Percentiles rank a stretch among this genome's conserved stretches.
Evolutionary conservation across 164 flowering plant genomes (phyloP).

Genomic region (Litsea cubeba): DNA sequence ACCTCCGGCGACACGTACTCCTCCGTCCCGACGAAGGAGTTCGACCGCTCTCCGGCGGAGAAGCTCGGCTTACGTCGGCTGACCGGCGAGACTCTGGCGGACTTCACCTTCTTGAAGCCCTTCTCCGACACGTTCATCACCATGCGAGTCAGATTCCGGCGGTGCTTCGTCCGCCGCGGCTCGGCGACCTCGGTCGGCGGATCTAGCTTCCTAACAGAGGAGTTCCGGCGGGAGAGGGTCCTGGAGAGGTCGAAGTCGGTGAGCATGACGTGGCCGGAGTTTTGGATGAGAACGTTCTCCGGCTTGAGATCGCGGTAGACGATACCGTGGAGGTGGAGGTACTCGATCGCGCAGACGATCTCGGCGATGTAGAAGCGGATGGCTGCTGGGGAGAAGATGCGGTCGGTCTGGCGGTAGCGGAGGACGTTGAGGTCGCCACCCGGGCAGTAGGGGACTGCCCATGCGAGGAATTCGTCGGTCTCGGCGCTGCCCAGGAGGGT

Average conservation of each 20-base stretch:
- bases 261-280: slow-evolving; percentile 69
- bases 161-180: slow-evolving; percentile 11
- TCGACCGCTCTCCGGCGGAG: slow-evolving; percentile 26
- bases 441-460: slow-evolving; percentile 82
- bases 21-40: slow-evolving; percentile 67
- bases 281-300: slow-evolving; percentile 64
- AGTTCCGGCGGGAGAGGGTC: slow-evolving; percentile 7
- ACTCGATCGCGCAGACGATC: slow-evolving; percentile 64
- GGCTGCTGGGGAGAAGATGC: slow-evolving; percentile 53
- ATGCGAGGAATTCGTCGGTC: slow-evolving; percentile 49
- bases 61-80: slow-evolving; percentile 29
- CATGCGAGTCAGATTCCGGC: slow-evolving; percentile 32
- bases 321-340: slow-evolving; percentile 60
- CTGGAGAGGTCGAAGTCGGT: slow-evolving; percentile 78
- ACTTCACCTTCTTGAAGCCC: slow-evolving; percentile 49
- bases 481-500: slow-evolving; percentile 50
- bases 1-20: slow-evolving; percentile 95
- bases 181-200: neutral
- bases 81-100: slow-evolving; percentile 81
- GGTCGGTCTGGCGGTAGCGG: slow-evolving; percentile 64
- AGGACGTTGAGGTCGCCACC: slow-evolving; percentile 92
- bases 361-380: slow-evolving; percentile 73
- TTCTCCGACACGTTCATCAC: slow-evolving; percentile 32
- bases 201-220: neutral
- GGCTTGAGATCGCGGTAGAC: slow-evolving; percentile 85